Evolutionary conservation across 306 rosid species (phyloP).

Genomic region (Datisca glomerata): DNA sequence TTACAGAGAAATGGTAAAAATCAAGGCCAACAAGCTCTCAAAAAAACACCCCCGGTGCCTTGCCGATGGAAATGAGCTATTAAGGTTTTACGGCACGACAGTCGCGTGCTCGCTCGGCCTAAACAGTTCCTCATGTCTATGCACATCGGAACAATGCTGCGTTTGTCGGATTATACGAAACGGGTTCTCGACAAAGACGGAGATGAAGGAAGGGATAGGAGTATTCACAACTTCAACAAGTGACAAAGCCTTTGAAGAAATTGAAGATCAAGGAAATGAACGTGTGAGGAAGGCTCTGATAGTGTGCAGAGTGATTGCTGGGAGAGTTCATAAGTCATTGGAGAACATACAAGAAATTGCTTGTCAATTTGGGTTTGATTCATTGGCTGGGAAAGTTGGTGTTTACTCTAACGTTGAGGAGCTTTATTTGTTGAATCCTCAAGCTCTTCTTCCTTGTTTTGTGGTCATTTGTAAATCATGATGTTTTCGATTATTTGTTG

Average conservation of each 20-base stretch:
- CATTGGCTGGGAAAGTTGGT: conserved; percentile 80
- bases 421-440: conserved; percentile 74
- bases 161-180: conserved; percentile 80
- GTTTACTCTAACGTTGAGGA: conserved; percentile 76
- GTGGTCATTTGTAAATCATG: conserved; percentile 76
- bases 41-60: conserved; percentile 94
- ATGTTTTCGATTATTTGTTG: no score
- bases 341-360: conserved; percentile 75
- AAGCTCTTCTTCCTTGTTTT: conserved; percentile 91
- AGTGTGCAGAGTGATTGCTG: conserved; percentile 82
- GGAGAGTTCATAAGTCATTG: conserved; percentile 80
- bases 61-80: conserved; percentile 90
- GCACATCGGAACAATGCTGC: conserved; percentile 58
- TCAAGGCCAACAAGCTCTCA: conserved; percentile 77
- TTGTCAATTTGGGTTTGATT: conserved; percentile 78
- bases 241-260: conserved; percentile 72
- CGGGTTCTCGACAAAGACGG: conserved; percentile 79
- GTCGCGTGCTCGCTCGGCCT: conserved; percentile 66
- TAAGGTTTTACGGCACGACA: conserved; percentile 79
- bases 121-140: conserved; percentile 67
- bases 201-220: conserved; percentile 74
- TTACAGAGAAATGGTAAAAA: conserved; percentile 73
- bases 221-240: conserved; percentile 94
- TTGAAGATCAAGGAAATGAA: conserved; percentile 32
- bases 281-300: conserved; percentile 46